phyloP scores from a whole-genome alignment of 2,329 filamentous ascomycete genomes.

The Pseudogymnoascus sp. region DNA sequence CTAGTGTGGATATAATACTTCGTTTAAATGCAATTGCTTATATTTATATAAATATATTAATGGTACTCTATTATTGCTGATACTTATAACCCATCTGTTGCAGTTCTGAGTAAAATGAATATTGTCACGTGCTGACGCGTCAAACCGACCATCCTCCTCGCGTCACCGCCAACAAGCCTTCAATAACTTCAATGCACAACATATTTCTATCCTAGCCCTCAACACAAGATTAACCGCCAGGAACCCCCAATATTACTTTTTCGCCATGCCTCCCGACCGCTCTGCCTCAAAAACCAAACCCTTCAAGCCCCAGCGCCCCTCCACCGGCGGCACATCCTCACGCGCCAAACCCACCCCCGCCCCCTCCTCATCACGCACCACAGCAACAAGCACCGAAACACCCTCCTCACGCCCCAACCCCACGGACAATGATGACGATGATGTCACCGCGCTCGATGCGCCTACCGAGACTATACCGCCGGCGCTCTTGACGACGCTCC shows the following conservation, averaged over 20 bases:
- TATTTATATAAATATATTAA: too few species aligned
- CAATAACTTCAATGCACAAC: not conserved
- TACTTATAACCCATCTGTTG: too few species aligned
- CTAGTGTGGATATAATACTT: too few species aligned
- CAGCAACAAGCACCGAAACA: not conserved
- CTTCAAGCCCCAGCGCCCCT: constrained; percentile 8
- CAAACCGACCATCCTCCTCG: not conserved
- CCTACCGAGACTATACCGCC: constrained; percentile 50
- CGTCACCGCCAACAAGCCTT: not conserved
- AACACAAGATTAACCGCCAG: not conserved
- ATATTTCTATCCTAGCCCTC: not conserved
- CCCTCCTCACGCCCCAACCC: constrained; percentile 5
- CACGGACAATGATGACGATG: not conserved
- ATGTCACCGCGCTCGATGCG: constrained; percentile 4
- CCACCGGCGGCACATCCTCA: not conserved
- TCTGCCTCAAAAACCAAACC: constrained; percentile 11
- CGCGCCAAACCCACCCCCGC: not conserved
- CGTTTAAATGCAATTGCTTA: too few species aligned
- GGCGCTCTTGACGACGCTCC: constrained; percentile 65
- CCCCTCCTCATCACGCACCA: not conserved
- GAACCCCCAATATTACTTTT: not conserved
- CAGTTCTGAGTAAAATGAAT: not conserved
- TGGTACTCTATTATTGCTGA: too few species aligned
- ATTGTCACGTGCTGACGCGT: not conserved
- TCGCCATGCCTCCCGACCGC: constrained; percentile 3